Percentiles rank a stretch among this genome's conserved stretches.
Evolutionary conservation across 345 rosid species (phyloP).

Genomic region (Camelina hispida): DNA sequence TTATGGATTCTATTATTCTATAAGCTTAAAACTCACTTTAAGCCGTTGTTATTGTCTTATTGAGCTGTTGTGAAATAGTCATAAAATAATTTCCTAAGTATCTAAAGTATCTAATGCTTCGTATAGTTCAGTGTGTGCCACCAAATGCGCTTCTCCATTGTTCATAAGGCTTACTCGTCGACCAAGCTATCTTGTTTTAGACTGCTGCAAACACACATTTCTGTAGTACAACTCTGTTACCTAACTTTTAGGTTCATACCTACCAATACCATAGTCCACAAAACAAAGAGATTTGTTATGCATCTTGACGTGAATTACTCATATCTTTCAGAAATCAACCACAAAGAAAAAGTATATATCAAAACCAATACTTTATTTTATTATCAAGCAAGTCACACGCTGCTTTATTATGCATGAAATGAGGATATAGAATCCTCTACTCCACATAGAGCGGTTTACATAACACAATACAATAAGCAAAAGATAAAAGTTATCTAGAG

Average conservation of each 20-base stretch:
- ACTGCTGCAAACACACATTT: too few species aligned
- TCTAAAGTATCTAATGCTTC: background rate
- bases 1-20: conserved; percentile 6
- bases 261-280: background rate
- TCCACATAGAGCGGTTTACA: conserved; percentile 13
- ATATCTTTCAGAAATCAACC: background rate
- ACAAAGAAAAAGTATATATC: background rate
- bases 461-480: background rate
- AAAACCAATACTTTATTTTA: background rate
- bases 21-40: conserved; percentile 8
- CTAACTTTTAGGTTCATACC: background rate
- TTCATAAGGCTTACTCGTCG: too few species aligned
- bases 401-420: conserved; percentile 20
- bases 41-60: conserved; percentile 5
- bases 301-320: background rate
- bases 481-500: conserved; percentile 45
- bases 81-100: background rate
- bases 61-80: conserved; percentile 2
- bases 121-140: too few species aligned
- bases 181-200: too few species aligned
- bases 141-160: too few species aligned
- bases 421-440: conserved; percentile 19
- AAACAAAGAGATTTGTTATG: background rate
- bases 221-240: background rate
- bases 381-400: conserved; percentile 6